phyloP scores from a whole-genome alignment of 768 basidiomycete genomes.

The Symmetrospora coprosmae region DNA sequence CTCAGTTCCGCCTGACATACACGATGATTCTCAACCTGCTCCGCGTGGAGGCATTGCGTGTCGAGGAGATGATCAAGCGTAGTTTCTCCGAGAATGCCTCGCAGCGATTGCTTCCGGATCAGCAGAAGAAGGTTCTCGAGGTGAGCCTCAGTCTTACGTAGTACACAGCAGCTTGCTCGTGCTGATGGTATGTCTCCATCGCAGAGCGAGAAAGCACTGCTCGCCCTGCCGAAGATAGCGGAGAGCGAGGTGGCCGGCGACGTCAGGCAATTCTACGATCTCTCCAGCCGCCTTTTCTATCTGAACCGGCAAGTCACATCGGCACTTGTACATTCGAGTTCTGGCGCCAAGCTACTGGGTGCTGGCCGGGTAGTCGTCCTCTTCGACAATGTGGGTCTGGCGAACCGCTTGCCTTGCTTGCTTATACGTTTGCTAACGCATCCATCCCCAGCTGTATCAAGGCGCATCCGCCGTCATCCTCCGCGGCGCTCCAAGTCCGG shows the following conservation, averaged over 20 bases:
- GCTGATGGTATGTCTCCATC: neutral
- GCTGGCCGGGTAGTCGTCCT: conserved; percentile 71
- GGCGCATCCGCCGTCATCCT: conserved; percentile 29
- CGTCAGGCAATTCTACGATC: conserved; percentile 63
- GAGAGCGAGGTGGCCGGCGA: conserved; percentile 38
- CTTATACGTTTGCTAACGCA: too few species aligned
- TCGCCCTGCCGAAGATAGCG: conserved; percentile 24
- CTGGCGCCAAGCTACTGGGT: conserved; percentile 54
- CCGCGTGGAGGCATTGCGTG: conserved; percentile 83
- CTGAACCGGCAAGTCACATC: conserved; percentile 52
- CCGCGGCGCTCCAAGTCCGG: conserved; percentile 24
- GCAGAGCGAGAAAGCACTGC: conserved; percentile 29
- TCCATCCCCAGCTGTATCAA: conserved; percentile 31
- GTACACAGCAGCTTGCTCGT: conserved; percentile 26
- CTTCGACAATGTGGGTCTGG: conserved; percentile 54
- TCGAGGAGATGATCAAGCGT: conserved; percentile 99
- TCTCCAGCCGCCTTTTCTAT: conserved; percentile 49
- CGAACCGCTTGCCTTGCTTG: neutral
- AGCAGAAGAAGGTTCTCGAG: conserved; percentile 73
- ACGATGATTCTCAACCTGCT: conserved; percentile 98
- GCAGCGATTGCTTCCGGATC: conserved; percentile 77
- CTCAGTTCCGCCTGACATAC: conserved; percentile 94
- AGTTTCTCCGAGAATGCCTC: conserved; percentile 97
- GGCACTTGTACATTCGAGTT: conserved; percentile 48
- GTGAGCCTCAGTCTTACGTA: conserved; percentile 42